Conservation (phyloP, 495 filamentous ascomycete genomes). For the Penicillium atrosanguineum region DNA sequence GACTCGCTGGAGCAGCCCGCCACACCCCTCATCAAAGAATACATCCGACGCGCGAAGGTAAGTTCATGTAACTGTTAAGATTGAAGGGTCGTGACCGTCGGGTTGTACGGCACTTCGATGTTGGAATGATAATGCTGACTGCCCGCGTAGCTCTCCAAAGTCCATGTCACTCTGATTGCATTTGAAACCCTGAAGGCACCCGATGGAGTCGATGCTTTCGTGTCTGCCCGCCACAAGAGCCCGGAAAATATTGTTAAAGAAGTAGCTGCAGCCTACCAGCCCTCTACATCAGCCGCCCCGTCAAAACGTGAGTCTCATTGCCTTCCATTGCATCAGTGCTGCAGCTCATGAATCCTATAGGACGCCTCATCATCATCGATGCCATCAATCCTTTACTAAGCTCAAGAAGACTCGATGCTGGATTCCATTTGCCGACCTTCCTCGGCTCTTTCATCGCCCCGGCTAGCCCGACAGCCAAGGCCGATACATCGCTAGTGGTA, state of each 20-base stretch:
- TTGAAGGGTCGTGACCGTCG: background rate
- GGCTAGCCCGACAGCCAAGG: conserved; percentile 15
- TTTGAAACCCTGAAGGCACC: conserved; percentile 65
- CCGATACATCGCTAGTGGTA: conserved; percentile 43
- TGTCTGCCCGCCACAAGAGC: conserved; percentile 59
- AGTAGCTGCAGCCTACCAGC: conserved; percentile 30
- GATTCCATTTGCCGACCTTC: conserved; percentile 38
- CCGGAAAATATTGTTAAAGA: conserved; percentile 59
- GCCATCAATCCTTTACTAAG: conserved; percentile 41
- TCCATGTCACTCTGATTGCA: conserved; percentile 71
- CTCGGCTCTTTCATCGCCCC: conserved; percentile 37
- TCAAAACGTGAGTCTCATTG: conserved; percentile 29
- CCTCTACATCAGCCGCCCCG: conserved; percentile 25
- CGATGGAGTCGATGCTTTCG: conserved; percentile 57
- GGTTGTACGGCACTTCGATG: background rate
- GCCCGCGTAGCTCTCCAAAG: conserved; percentile 45
- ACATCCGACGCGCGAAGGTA: conserved; percentile 73
- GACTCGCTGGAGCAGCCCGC: conserved; percentile 84
- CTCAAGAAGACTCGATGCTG: conserved; percentile 23
- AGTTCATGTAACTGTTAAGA: conserved; percentile 4
- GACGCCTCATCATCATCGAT: conserved; percentile 46
- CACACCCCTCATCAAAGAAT: conserved; percentile 67
- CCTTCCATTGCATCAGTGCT: background rate
- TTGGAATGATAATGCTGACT: conserved; percentile 12
- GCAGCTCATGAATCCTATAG: conserved; percentile 16